These are phyloP conservation scores for Coelastrella sp. DNA, from an alignment of 139 green algal species.

Conservation along the genomic window DNA sequence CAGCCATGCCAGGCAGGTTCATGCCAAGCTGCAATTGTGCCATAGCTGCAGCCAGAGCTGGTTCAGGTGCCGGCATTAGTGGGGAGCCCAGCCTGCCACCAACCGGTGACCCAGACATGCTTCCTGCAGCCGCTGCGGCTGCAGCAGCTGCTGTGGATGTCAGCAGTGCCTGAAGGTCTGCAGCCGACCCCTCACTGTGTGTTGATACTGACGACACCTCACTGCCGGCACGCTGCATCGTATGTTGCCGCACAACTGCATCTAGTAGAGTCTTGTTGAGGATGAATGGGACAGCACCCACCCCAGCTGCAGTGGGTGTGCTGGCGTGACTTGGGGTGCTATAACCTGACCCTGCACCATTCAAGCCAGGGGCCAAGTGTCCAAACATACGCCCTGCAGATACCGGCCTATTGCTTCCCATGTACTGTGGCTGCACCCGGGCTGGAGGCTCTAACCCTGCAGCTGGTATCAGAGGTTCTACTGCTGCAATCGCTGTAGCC, in stretches of 20 bases:
- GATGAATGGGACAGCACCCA: not conserved
- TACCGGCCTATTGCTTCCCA: not conserved
- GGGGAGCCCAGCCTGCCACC: not conserved
- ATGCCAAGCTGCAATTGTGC: constrained; percentile 38
- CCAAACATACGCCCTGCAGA: constrained; percentile 15
- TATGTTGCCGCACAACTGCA: constrained; percentile 21
- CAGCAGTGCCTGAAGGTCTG: constrained; percentile 38
- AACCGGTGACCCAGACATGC: constrained; percentile 22
- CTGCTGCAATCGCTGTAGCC: constrained; percentile 13
- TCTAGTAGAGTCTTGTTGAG: constrained; percentile 21
- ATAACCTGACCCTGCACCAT: not conserved
- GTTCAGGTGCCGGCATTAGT: not conserved
- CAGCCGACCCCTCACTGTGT: constrained; percentile 28
- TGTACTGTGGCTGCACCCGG: not conserved
- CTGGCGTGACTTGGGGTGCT: constrained; percentile 7
- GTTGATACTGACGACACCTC: constrained; percentile 29
- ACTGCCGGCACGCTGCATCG: constrained; percentile 29
- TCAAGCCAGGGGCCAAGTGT: not conserved
- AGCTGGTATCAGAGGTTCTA: constrained; percentile 16
- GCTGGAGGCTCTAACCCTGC: constrained; percentile 19
- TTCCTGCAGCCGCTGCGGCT: constrained; percentile 18
- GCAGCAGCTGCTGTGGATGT: constrained; percentile 1
- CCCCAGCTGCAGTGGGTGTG: constrained; percentile 18
- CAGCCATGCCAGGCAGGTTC: not conserved
- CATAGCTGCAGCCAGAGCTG: constrained; percentile 30